Evolutionary conservation across 2,329 filamentous ascomycete species (phyloP), one percentile per base, ranked within the genome.

Genomic region (Diaporthe aspalathi): DNA sequence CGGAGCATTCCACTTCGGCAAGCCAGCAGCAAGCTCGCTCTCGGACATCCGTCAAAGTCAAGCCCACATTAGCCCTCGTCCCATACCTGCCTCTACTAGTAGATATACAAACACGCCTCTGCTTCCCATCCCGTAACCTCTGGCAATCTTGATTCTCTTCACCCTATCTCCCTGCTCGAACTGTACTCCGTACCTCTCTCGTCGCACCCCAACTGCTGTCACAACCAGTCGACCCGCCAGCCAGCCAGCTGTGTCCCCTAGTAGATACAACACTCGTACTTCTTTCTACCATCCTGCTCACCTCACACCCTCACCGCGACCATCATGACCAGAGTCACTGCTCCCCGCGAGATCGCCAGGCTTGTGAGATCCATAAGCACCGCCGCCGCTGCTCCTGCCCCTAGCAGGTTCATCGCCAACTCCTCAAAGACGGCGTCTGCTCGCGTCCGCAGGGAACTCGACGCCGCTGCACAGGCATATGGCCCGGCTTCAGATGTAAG

Each of bases 291-390:
- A 32, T 3, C 29, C 16, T 47, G 24, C 24, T 53, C 49, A 14
- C 14, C 20, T 29, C 49, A 35, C 45, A 29, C 14, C 47, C 6
- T 20, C 56, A 20, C 49, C 22, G 9, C 35, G 8, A 17, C 66
- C 71, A 79, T 24, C 71, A 88, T 88, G 83, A 86, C 86, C 60
- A 81, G 86, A 77, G 81, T 88, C 73, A 84, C 85, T 20, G 82
- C 83, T 56, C 69, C 71, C 22, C 71, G 69, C 27, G 68, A 73
- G 45, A 80, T 84, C 74, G 78, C 82, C 77, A 87, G 87, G 80
- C 81, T 88, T 77, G 74, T 84, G 74, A 83, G 86, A 74, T 81
- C 82, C 60, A 76, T 87, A 73, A 80, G 81, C 77, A 80, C 84
- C 71, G 80, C 84, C n/a, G 78, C 84, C 27, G 77, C 81, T 27